phyloP scores from a whole-genome alignment of 2,329 filamentous ascomycete species.

The Ophiostoma ips region DNA sequence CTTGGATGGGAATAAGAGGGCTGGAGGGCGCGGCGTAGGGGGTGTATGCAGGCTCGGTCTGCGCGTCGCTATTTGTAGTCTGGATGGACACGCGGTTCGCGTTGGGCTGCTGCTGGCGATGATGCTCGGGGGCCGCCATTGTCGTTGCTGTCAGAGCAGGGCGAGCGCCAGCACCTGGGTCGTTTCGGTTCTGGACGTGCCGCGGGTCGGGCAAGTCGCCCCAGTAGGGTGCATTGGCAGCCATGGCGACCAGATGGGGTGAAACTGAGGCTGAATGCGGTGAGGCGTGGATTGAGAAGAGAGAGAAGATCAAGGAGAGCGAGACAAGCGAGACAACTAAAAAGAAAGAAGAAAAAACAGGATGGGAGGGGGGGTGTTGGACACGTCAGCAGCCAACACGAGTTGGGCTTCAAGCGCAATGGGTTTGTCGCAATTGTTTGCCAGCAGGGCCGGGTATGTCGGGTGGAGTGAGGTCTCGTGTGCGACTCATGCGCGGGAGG shows the following conservation, averaged over 20 bases:
- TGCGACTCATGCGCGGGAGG: no score
- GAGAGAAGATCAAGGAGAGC: background rate
- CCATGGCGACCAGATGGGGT: background rate
- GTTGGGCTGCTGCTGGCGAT: constrained; percentile 21
- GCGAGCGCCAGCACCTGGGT: constrained; percentile 25
- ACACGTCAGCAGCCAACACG: background rate
- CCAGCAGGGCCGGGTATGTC: no score
- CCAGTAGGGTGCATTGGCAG: constrained; percentile 37
- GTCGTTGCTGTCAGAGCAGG: constrained; percentile 13
- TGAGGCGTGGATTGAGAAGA: background rate
- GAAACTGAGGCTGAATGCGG: background rate
- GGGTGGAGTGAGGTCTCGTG: no score
- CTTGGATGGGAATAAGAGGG: constrained; percentile 35
- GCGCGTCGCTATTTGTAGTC: constrained; percentile 39
- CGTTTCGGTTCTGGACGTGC: constrained; percentile 14
- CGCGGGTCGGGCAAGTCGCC: constrained; percentile 37
- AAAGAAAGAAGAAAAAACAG: background rate
- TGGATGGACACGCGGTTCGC: constrained; percentile 40
- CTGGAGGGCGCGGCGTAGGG: constrained; percentile 41
- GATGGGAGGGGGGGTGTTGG: background rate
- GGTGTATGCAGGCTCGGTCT: constrained; percentile 44
- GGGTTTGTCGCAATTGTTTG: background rate
- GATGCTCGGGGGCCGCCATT: constrained; percentile 21
- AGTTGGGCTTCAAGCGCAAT: background rate
- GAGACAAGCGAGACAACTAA: background rate